These are phyloP conservation scores for Suillus weaverae DNA, from an alignment of 768 basidiomycete genomes.

Conservation along the genomic window DNA sequence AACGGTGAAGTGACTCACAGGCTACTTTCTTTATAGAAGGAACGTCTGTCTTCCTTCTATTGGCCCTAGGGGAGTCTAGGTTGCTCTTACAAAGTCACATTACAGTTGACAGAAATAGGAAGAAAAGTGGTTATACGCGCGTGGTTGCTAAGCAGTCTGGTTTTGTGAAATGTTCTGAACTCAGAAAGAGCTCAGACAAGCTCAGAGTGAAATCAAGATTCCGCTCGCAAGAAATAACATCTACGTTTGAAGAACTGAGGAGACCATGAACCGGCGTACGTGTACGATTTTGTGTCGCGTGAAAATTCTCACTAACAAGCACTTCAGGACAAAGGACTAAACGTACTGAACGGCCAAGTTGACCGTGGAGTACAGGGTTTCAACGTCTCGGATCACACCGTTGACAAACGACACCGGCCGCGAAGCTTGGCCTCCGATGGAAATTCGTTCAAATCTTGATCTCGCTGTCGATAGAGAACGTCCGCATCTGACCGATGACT, in stretches of 20 bases:
- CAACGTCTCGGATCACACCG: background rate
- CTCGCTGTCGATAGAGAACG: background rate
- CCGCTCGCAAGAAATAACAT: background rate
- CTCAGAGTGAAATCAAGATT: conserved; percentile 4
- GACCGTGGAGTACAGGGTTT: background rate
- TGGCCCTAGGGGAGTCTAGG: background rate
- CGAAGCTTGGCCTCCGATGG: background rate
- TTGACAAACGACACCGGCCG: background rate
- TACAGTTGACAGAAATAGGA: background rate
- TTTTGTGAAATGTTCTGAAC: conserved; percentile 8
- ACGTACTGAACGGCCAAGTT: background rate
- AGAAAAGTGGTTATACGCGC: background rate
- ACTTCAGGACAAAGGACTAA: background rate
- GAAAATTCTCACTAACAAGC: background rate
- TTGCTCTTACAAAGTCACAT: background rate
- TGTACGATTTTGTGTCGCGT: background rate
- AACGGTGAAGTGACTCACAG: background rate
- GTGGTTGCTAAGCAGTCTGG: background rate
- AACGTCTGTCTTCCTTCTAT: background rate
- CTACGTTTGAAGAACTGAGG: background rate
- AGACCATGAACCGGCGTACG: background rate
- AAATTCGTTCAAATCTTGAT: conserved; percentile 1
- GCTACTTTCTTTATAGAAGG: background rate
- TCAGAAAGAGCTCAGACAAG: conserved; percentile 9
- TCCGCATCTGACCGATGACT: background rate